Evolutionary conservation across 306 rosid species (phyloP).

Genomic region (Ammopiptanthus mongolicus): DNA sequence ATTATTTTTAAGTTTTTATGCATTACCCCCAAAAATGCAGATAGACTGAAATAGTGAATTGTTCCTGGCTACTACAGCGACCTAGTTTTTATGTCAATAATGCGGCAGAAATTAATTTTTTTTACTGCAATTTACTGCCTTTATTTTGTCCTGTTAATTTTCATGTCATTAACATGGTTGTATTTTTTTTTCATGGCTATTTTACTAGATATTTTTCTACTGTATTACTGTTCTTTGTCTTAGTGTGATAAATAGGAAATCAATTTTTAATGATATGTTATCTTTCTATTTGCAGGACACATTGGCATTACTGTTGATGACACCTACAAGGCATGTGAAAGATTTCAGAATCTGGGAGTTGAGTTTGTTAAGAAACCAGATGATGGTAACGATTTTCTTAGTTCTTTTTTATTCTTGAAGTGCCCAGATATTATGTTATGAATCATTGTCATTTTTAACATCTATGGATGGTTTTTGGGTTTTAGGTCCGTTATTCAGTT

Average conservation of each 20-base stretch:
- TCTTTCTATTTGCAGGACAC: constrained; percentile 55
- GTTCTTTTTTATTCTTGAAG: not conserved
- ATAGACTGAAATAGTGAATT: not conserved
- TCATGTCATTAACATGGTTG: too few species aligned
- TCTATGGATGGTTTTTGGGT: not conserved
- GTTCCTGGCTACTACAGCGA: not conserved
- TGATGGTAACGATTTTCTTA: constrained; percentile 52
- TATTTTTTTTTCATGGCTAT: too few species aligned
- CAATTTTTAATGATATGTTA: not conserved
- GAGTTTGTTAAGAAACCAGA: constrained; percentile 85
- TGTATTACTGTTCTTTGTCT: not conserved
- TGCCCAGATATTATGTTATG: not conserved
- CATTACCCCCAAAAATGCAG: not conserved
- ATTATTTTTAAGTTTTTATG: not conserved
- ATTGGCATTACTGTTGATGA: constrained; percentile 95
- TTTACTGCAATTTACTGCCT: not conserved
- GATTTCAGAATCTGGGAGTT: constrained; percentile 81
- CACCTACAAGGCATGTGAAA: constrained; percentile 85
- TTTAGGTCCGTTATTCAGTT: not conserved
- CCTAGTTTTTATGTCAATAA: not conserved
- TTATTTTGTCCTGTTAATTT: not conserved
- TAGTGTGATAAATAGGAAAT: not conserved
- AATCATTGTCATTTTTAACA: not conserved
- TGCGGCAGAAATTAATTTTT: not conserved
- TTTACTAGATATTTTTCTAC: too few species aligned